A percentile compares a stretch with the other conserved stretches of the same genome.
Conservation (phyloP, 305 asterid genomes). For the Fraxinus greggii region DNA sequence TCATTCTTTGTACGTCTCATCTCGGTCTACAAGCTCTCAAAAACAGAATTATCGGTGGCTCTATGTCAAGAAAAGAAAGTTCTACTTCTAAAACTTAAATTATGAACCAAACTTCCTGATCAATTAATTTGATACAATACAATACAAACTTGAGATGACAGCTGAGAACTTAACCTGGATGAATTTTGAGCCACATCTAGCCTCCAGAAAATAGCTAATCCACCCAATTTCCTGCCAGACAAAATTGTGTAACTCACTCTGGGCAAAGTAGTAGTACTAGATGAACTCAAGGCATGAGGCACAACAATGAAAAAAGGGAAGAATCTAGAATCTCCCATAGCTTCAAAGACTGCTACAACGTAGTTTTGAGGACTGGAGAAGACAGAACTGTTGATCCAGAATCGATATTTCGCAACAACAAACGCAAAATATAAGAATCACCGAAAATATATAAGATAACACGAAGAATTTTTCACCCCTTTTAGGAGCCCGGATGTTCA, state of each 20-base stretch:
- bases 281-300: background rate
- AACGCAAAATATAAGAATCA: too few species aligned
- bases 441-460: too few species aligned
- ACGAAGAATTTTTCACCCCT: too few species aligned
- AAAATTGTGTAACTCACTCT: too few species aligned
- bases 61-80: background rate
- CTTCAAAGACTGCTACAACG: background rate
- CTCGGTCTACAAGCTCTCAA: background rate
- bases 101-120: background rate
- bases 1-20: background rate
- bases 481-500: too few species aligned
- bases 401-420: too few species aligned
- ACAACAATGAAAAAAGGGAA: background rate
- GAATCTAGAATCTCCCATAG: background rate
- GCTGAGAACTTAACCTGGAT: background rate
- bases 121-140: background rate
- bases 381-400: conserved; percentile 31
- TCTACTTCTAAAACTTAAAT: background rate
- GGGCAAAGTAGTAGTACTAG: background rate
- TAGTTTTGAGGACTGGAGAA: background rate
- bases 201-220: background rate
- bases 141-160: background rate
- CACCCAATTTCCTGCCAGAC: background rate
- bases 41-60: too few species aligned
- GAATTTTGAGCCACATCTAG: background rate